phyloP scores from a whole-genome alignment of 2,329 filamentous ascomycete genomes.

The Colletotrichum eleusines region DNA sequence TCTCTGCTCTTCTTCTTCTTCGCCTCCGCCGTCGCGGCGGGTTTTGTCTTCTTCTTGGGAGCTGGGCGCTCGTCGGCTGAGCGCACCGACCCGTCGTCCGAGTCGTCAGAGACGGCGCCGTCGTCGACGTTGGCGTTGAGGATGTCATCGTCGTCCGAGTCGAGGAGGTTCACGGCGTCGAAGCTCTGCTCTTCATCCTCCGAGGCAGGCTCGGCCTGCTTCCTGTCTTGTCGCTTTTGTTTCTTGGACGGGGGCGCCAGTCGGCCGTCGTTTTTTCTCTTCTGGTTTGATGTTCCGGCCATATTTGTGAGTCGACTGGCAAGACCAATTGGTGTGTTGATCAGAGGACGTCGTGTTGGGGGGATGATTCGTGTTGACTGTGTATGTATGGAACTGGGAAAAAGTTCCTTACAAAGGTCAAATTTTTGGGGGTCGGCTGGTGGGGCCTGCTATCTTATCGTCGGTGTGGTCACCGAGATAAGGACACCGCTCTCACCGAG shows the following conservation, averaged over 20 bases:
- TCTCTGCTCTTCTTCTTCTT: slow-evolving; percentile 44
- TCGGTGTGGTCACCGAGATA: slow-evolving; percentile 7
- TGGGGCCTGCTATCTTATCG: slow-evolving; percentile 26
- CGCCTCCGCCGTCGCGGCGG: slow-evolving; percentile 29
- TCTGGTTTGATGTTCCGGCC: slow-evolving; percentile 49
- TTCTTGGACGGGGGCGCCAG: slow-evolving; percentile 62
- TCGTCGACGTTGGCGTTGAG: slow-evolving; percentile 66
- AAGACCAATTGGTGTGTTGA: not conserved
- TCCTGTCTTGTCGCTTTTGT: slow-evolving; percentile 58
- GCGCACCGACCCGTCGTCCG: slow-evolving; percentile 52
- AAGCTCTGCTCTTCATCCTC: slow-evolving; percentile 58
- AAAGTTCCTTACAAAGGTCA: slow-evolving; percentile 28
- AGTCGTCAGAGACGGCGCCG: slow-evolving; percentile 54
- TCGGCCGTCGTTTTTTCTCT: slow-evolving; percentile 51
- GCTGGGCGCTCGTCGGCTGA: slow-evolving; percentile 52
- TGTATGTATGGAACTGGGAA: not conserved
- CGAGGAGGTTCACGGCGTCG: slow-evolving; percentile 65
- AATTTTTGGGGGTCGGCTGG: slow-evolving; percentile 33
- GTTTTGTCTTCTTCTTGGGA: slow-evolving; percentile 46
- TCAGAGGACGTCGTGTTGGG: not conserved
- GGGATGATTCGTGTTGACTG: not conserved
- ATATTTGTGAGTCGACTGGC: slow-evolving; percentile 36
- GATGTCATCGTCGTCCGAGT: slow-evolving; percentile 69
- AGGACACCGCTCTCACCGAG: rapidly evolving
- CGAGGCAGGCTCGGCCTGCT: slow-evolving; percentile 66